Conservation (phyloP, 306 rosid species). For the Pueraria montana region DNA sequence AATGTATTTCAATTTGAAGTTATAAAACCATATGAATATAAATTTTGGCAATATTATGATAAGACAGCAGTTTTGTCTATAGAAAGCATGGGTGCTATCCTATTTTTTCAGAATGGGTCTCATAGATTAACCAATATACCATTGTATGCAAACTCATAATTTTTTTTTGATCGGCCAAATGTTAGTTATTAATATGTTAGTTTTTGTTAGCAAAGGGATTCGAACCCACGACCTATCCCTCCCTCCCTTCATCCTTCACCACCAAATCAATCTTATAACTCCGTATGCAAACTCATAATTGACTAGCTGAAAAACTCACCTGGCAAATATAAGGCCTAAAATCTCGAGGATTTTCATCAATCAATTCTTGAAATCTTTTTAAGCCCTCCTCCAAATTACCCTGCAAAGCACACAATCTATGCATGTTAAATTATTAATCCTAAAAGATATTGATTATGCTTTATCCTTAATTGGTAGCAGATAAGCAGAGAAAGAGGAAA, state of each 20-base stretch:
- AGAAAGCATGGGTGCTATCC: not conserved
- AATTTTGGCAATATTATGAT: not conserved
- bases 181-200: too few species aligned
- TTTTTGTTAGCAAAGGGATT: too few species aligned
- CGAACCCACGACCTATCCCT: too few species aligned
- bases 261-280: too few species aligned
- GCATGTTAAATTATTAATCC: constrained; percentile 33
- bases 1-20: not conserved
- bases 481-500: constrained; percentile 34
- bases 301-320: constrained; percentile 61
- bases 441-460: not conserved
- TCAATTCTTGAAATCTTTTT: constrained; percentile 74
- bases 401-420: constrained; percentile 57
- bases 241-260: too few species aligned
- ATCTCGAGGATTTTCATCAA: constrained; percentile 81
- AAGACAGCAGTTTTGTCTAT: not conserved
- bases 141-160: not conserved
- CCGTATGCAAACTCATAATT: constrained; percentile 1
- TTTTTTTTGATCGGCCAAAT: too few species aligned
- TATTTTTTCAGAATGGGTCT: not conserved
- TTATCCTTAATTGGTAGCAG: constrained; percentile 8
- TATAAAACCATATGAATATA: not conserved
- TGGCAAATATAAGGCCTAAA: constrained; percentile 94
- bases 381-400: constrained; percentile 84
- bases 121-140: not conserved